phyloP scores from a whole-genome alignment of 2,329 filamentous ascomycete species.

The Aureobasidium sp. region DNA sequence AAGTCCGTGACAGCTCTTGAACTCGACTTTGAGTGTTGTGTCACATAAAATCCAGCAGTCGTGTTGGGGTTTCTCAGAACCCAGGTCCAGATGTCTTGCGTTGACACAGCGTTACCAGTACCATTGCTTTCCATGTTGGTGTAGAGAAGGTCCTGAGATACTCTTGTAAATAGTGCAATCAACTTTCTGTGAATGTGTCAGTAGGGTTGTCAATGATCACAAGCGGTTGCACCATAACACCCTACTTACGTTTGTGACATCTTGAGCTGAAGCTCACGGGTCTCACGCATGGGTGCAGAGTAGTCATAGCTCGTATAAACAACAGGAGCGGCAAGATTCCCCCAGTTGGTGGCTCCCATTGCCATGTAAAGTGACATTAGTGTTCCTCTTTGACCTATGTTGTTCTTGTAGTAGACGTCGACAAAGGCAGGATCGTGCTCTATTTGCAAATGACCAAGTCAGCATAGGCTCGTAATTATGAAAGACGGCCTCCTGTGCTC shows the following conservation, averaged over 20 bases:
- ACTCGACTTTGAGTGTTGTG: slow-evolving; percentile 46
- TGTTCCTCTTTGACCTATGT: slow-evolving; percentile 51
- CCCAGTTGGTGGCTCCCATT: slow-evolving; percentile 54
- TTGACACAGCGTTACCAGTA: slow-evolving; percentile 39
- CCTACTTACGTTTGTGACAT: slow-evolving; percentile 46
- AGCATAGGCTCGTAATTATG: too few species aligned
- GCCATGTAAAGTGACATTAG: slow-evolving; percentile 21
- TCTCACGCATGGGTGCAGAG: slow-evolving; percentile 52
- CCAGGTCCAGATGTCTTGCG: slow-evolving; percentile 41
- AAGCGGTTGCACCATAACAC: neutral
- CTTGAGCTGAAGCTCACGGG: slow-evolving; percentile 49
- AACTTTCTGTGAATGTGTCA: slow-evolving; percentile 35
- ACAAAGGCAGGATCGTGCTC: slow-evolving; percentile 49
- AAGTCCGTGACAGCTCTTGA: slow-evolving; percentile 45
- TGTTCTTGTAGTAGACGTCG: slow-evolving; percentile 56
- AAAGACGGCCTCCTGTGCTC: too few species aligned
- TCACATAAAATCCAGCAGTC: slow-evolving; percentile 50
- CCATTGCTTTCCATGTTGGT: slow-evolving; percentile 44
- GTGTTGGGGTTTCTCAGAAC: slow-evolving; percentile 53
- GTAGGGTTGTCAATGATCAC: neutral
- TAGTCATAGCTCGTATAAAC: slow-evolving; percentile 55
- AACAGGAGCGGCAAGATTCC: slow-evolving; percentile 48
- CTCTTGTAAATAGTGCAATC: slow-evolving; percentile 50
- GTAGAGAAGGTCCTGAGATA: slow-evolving; percentile 48
- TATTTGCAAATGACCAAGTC: slow-evolving; percentile 12